Conservation (phyloP, 148 eudicot genomes). For the Talinum fruticosum region DNA sequence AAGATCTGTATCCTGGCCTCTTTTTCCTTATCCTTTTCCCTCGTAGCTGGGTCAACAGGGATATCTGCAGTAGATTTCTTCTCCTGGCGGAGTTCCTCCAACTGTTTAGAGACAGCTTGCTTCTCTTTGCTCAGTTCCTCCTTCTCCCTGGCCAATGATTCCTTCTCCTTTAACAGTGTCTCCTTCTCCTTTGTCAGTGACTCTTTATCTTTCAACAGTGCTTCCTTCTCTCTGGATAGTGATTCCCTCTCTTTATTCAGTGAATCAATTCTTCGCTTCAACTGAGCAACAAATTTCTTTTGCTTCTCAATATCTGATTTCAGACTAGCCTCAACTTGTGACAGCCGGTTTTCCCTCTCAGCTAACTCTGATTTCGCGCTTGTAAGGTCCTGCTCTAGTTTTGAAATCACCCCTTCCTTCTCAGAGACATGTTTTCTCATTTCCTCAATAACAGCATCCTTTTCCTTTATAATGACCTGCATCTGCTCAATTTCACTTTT, state of each 20-base stretch:
- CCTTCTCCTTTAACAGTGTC: slow-evolving; percentile 49
- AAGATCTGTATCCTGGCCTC: slow-evolving; percentile 69
- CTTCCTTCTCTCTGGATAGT: slow-evolving; percentile 48
- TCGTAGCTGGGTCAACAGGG: slow-evolving; percentile 45
- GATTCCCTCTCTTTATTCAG: slow-evolving; percentile 57
- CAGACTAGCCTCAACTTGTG: slow-evolving; percentile 52
- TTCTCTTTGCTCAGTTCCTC: slow-evolving; percentile 63
- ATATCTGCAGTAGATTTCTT: slow-evolving; percentile 41
- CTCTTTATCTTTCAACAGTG: slow-evolving; percentile 56
- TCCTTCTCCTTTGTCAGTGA: slow-evolving; percentile 56
- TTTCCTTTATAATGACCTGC: slow-evolving; percentile 53
- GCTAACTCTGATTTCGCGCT: slow-evolving; percentile 47
- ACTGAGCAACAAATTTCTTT: slow-evolving; percentile 30
- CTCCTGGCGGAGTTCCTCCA: slow-evolving; percentile 56
- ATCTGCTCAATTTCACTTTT: slow-evolving; percentile 53
- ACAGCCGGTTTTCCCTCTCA: slow-evolving; percentile 48
- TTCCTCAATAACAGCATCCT: slow-evolving; percentile 63
- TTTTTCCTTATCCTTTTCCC: slow-evolving; percentile 67
- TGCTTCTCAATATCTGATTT: slow-evolving; percentile 61
- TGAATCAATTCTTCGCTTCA: slow-evolving; percentile 38
- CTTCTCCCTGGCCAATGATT: slow-evolving; percentile 54
- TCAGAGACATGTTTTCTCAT: slow-evolving; percentile 41
- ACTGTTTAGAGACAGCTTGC: slow-evolving; percentile 55
- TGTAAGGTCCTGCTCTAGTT: slow-evolving; percentile 63
- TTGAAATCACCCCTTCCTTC: slow-evolving; percentile 49